These are phyloP conservation scores for Fistulina hepatica DNA, from an alignment of 1,284 basidiomycete species.

Conservation along the genomic window DNA sequence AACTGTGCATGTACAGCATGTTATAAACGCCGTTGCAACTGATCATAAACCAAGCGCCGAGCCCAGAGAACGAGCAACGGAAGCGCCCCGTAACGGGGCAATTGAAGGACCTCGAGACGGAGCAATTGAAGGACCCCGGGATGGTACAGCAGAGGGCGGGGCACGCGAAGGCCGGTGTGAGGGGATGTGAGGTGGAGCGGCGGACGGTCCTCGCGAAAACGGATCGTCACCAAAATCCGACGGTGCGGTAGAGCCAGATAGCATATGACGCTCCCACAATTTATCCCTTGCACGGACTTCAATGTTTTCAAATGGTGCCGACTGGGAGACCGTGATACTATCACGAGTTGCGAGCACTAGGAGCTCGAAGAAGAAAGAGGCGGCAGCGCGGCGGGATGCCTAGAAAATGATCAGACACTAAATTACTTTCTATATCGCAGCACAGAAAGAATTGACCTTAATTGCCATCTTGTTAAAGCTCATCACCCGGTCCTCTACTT, in stretches of 20 bases:
- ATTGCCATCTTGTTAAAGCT: constrained; percentile 66
- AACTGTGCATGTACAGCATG: no score
- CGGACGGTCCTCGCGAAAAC: constrained; percentile 14
- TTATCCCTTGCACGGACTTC: constrained; percentile 73
- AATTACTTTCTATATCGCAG: constrained; percentile 5
- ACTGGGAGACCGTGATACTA: constrained; percentile 74
- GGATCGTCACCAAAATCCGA: neutral
- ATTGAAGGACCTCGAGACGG: neutral
- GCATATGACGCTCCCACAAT: constrained; percentile 66
- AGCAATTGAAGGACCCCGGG: neutral
- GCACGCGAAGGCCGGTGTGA: neutral
- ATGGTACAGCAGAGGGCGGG: neutral
- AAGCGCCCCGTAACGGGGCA: neutral
- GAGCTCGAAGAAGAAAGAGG: constrained; percentile 96
- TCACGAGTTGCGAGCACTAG: constrained; percentile 90
- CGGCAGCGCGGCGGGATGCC: constrained; percentile 84
- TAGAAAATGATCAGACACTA: constrained; percentile 23
- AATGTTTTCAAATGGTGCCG: constrained; percentile 75
- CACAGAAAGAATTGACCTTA: constrained; percentile 37
- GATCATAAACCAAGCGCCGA: neutral
- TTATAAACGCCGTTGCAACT: no score
- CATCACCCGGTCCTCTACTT: constrained; percentile 44
- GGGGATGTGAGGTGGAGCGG: constrained; percentile 13
- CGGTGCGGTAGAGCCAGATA: constrained; percentile 17
- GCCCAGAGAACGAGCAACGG: neutral